Evolutionary conservation across 2,329 filamentous ascomycete species (phyloP).

Genomic region (Penicillium verrucosum): DNA sequence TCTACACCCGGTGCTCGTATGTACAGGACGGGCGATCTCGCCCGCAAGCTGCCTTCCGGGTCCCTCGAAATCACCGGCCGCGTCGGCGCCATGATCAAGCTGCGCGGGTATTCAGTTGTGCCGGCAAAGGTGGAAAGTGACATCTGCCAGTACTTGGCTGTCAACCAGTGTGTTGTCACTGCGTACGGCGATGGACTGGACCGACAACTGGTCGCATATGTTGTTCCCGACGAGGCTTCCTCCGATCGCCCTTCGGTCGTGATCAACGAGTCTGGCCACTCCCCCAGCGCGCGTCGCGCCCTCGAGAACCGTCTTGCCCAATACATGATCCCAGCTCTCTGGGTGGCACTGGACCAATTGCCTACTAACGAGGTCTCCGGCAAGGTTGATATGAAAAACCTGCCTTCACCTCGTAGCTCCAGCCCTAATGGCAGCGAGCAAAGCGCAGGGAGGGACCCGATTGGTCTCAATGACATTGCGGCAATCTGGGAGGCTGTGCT

Average conservation of each 20-base stretch:
- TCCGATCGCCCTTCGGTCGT: slow-evolving; percentile 60
- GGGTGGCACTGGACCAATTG: slow-evolving; percentile 68
- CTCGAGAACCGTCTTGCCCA: slow-evolving; percentile 67
- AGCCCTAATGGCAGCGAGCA: slow-evolving; percentile 43
- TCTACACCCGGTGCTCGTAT: slow-evolving; percentile 60
- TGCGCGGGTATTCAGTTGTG: slow-evolving; percentile 74
- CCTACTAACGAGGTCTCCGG: slow-evolving; percentile 77
- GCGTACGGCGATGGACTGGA: slow-evolving; percentile 74
- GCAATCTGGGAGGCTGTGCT: slow-evolving; percentile 70
- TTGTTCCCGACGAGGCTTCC: slow-evolving; percentile 63
- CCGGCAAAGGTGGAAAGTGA: slow-evolving; percentile 73
- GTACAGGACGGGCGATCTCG: slow-evolving; percentile 72
- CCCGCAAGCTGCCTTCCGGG: slow-evolving; percentile 64
- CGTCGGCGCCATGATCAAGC: slow-evolving; percentile 76
- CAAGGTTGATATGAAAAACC: slow-evolving; percentile 69
- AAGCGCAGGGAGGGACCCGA: slow-evolving; percentile 58
- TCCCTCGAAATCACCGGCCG: slow-evolving; percentile 72
- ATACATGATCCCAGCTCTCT: slow-evolving; percentile 78
- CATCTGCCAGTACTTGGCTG: slow-evolving; percentile 66
- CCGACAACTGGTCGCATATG: slow-evolving; percentile 71
- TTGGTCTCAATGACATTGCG: slow-evolving; percentile 64
- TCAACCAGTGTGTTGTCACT: slow-evolving; percentile 68
- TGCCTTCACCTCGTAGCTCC: slow-evolving; percentile 62
- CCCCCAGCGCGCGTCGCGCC: slow-evolving; percentile 63
- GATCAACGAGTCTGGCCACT: slow-evolving; percentile 69